Conservation (phyloP, 2,329 filamentous ascomycete genomes). For the Fusarium mundagurra region DNA sequence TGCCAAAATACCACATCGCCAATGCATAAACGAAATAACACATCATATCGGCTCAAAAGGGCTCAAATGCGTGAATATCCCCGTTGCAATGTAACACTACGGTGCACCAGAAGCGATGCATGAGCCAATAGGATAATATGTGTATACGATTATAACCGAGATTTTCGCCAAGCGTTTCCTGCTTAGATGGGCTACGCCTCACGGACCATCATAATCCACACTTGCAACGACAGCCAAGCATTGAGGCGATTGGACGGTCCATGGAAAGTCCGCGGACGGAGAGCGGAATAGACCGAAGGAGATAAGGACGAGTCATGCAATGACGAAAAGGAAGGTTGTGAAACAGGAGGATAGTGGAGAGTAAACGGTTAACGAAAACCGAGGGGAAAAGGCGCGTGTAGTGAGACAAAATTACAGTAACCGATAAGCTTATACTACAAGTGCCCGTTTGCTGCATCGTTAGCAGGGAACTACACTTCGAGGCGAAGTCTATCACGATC, state of each 20-base stretch:
- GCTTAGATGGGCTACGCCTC: neutral
- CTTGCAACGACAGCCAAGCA: neutral
- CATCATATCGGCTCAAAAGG: neutral
- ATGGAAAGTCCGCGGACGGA: neutral
- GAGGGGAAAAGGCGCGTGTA: fast-evolving
- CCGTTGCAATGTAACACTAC: neutral
- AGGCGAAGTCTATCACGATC: neutral
- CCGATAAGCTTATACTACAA: neutral
- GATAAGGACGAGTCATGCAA: neutral
- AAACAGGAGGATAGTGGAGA: neutral
- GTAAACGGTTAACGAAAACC: fast-evolving
- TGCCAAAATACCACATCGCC: neutral
- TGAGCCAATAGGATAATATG: neutral
- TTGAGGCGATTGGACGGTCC: neutral
- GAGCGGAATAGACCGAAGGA: fast-evolving
- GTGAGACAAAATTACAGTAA: neutral
- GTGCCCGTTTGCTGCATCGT: neutral
- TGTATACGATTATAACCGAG: neutral
- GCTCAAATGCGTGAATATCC: neutral
- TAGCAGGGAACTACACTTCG: fast-evolving
- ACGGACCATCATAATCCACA: neutral
- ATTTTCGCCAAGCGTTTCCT: neutral
- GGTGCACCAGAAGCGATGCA: too few relatives aligned
- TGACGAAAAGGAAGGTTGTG: neutral
- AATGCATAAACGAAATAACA: neutral